Conservation (phyloP, 208 protist species). For the Crithidia bombi region DNA sequence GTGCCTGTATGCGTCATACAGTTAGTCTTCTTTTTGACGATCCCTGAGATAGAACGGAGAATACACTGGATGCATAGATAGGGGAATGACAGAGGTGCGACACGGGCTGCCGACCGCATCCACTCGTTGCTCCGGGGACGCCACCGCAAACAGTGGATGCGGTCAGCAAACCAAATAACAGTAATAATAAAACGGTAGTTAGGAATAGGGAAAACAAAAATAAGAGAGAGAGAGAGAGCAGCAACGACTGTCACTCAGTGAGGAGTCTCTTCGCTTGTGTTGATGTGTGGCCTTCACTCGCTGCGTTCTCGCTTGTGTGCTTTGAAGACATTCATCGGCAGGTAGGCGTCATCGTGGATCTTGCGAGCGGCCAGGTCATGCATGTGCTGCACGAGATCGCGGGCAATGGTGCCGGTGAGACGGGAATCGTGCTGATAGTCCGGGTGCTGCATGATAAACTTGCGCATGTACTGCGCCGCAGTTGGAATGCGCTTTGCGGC, state of each 20-base stretch:
- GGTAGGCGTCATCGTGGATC: conserved; percentile 54
- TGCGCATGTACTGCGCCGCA: conserved; percentile 92
- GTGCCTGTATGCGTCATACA: too few species aligned
- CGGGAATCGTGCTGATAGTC: conserved; percentile 96
- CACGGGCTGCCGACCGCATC: too few species aligned
- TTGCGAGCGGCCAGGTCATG: conserved; percentile 57
- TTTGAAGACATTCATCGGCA: conserved; percentile 57
- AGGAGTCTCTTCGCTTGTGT: too few species aligned
- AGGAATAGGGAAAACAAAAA: too few species aligned
- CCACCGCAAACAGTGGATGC: neutral
- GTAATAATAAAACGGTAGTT: neutral
- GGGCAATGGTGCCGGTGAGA: conserved; percentile 88
- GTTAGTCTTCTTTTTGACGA: too few species aligned
- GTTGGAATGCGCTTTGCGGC: conserved; percentile 95
- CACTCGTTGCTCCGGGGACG: neutral
- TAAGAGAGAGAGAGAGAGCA: too few species aligned
- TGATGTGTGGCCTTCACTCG: conserved; percentile 1
- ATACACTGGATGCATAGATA: too few species aligned
- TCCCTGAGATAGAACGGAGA: too few species aligned
- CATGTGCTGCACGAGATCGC: conserved; percentile 85
- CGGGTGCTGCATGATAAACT: conserved; percentile 94
- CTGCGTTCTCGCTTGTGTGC: conserved; percentile 35
- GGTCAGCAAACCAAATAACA: neutral
- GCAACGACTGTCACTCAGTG: too few species aligned
- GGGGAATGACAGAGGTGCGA: too few species aligned